Evolutionary conservation across 1,284 basidiomycete genomes (phyloP).

Genomic region (Pseudozyma tsukubaensis): DNA sequence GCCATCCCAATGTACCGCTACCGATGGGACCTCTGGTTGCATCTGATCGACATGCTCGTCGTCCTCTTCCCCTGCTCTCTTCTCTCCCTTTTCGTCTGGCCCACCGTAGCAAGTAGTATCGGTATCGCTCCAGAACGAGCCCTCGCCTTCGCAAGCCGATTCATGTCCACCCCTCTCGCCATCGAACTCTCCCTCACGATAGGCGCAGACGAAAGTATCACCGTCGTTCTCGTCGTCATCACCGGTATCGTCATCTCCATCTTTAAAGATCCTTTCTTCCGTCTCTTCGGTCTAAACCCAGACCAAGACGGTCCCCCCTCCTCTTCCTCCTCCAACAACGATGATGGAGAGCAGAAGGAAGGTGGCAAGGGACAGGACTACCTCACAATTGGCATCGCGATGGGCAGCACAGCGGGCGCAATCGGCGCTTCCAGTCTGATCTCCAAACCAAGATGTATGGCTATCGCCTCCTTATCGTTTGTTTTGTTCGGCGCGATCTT

Average conservation of each 20-base stretch:
- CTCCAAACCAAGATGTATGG: constrained; percentile 54
- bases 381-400: constrained; percentile 55
- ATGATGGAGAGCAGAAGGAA: neutral
- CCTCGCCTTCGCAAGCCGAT: constrained; percentile 50
- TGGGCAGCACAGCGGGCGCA: constrained; percentile 59
- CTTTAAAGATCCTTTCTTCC: constrained; percentile 61
- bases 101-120: constrained; percentile 37
- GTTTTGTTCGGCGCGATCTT: constrained; percentile 60
- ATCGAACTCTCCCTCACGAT: constrained; percentile 56
- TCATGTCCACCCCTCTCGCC: constrained; percentile 62
- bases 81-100: constrained; percentile 57
- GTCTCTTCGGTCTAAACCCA: constrained; percentile 40
- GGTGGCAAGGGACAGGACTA: constrained; percentile 24
- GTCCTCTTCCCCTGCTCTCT: constrained; percentile 49
- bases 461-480: constrained; percentile 53
- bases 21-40: constrained; percentile 47
- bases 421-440: constrained; percentile 58
- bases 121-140: constrained; percentile 48
- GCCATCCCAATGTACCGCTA: constrained; percentile 63
- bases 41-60: constrained; percentile 45
- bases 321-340: neutral
- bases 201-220: constrained; percentile 57
- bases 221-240: constrained; percentile 61
- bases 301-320: constrained; percentile 5
- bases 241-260: constrained; percentile 59